A percentile compares a stretch with the other conserved stretches of the same genome.
These are phyloP conservation scores for Blastobotrys arbuscula DNA, from an alignment of 1,139 yeast species.

Conservation along the genomic window DNA sequence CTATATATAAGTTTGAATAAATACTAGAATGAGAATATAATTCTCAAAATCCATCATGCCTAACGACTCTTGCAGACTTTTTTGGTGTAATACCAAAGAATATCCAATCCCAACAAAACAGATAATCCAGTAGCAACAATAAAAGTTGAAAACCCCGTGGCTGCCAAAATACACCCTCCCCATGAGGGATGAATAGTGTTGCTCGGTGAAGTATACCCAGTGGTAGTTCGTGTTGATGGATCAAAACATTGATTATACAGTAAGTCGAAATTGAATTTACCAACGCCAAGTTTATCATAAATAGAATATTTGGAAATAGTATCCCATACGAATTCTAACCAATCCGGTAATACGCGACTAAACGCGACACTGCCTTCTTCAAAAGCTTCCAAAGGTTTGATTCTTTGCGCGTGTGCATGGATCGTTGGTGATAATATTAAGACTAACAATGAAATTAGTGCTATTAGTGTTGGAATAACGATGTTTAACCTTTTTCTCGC, in stretches of 20 bases:
- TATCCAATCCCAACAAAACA: not conserved
- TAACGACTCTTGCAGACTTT: not conserved
- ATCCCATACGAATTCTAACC: constrained; percentile 7
- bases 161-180: constrained; percentile 2
- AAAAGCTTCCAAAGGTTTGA: not conserved
- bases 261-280: not conserved
- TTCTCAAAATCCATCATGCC: too few relatives aligned
- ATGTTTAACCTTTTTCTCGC: not conserved
- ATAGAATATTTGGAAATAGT: not conserved
- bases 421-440: constrained; percentile 2
- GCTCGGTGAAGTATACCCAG: not conserved
- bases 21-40: too few relatives aligned
- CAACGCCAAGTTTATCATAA: constrained; percentile 4
- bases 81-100: not conserved
- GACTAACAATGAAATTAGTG: not conserved
- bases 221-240: not conserved
- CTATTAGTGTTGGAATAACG: not conserved
- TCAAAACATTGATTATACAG: constrained; percentile 9
- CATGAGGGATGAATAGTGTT: not conserved
- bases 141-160: not conserved
- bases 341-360: constrained; percentile 7
- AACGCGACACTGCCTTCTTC: not conserved
- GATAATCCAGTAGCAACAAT: not conserved
- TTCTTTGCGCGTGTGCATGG: not conserved
- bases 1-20: too few relatives aligned